A percentile compares a stretch with the other conserved stretches of the same genome.
Evolutionary conservation across 1,284 basidiomycete species (phyloP).

Genomic region (Cutaneotrichosporon mucoides): DNA sequence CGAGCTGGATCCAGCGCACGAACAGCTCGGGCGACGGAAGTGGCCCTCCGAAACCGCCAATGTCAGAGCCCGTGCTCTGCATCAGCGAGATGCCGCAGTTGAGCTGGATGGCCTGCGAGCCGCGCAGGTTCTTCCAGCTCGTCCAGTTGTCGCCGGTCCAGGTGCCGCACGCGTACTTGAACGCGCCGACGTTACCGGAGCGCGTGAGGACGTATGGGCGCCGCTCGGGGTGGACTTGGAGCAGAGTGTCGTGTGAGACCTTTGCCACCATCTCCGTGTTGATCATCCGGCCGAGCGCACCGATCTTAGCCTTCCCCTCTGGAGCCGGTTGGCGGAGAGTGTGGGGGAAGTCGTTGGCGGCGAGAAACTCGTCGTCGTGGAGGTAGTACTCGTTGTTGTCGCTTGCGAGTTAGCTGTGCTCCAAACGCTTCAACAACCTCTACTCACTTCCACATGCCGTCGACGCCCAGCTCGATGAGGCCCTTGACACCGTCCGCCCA

Average conservation of each 20-base stretch:
- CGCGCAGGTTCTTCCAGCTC: slow-evolving; percentile 50
- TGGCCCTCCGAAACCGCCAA: slow-evolving; percentile 51
- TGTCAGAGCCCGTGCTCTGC: slow-evolving; percentile 43
- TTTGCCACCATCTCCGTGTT: slow-evolving; percentile 50
- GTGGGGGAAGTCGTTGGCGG: slow-evolving; percentile 28
- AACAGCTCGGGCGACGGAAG: slow-evolving; percentile 50
- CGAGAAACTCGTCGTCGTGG: slow-evolving; percentile 46
- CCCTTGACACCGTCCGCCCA: slow-evolving; percentile 48
- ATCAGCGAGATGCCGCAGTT: slow-evolving; percentile 48
- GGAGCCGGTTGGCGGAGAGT: slow-evolving; percentile 18
- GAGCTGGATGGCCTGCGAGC: slow-evolving; percentile 43
- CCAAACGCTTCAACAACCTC: too few species aligned
- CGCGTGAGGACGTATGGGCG: slow-evolving; percentile 50
- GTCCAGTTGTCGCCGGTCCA: slow-evolving; percentile 51
- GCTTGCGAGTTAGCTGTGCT: slow-evolving; percentile 23
- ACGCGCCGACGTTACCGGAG: slow-evolving; percentile 50
- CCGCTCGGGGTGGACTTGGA: slow-evolving; percentile 35
- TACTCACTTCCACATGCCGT: slow-evolving; percentile 51
- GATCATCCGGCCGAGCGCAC: slow-evolving; percentile 48
- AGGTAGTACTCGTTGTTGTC: slow-evolving; percentile 52
- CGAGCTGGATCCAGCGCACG: slow-evolving; percentile 51
- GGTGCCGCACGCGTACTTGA: slow-evolving; percentile 49
- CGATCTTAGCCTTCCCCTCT: slow-evolving; percentile 33
- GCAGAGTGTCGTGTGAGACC: slow-evolving; percentile 43
- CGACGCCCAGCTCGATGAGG: slow-evolving; percentile 47